Evolutionary conservation across 805 yeast species (phyloP), one percentile per base, ranked within the genome.

Genomic region (Candida dajiaensis): DNA sequence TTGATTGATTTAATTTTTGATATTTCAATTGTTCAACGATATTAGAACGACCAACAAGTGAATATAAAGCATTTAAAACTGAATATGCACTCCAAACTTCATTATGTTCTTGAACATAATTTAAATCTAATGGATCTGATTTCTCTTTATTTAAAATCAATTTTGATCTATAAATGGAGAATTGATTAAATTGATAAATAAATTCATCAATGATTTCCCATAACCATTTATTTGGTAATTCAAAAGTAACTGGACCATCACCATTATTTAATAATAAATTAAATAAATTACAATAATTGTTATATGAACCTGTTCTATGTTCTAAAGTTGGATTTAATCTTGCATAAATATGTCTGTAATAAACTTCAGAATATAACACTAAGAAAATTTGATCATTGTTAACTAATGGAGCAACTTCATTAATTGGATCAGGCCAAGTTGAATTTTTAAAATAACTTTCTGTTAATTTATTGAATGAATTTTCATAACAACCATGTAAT

Each of bases 141-240:
- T 53, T 47, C 39, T 59, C 63, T 33, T 57, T 56, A 49, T 62
- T 64, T 47, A 61, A 50, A 37, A 68, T 56, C 40, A 65, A 57
- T 46, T 71, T 65, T 26, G 68, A 60, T 49, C 73, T 66, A 62
- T 66, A 72, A 42, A 66, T 57, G 42, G 73, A 64, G 48, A 71
- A 74, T 52, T 68, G 65, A 56, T 72, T 72, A 64, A 69, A 74
- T 59, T 74, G 78, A 54, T 74, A 74, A 57, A 74, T 73, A 58
- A 74, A 74, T 59, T 74, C 78, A 51, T 74, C 78, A 48, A 74
- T 65, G 48, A 74, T 72, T 46, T 74, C 78, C 78, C 78, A 74
- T 21, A 71, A 62, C 78, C 78, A 74, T 51, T 68, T 67, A 50
- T 64, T 64, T 42, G 78, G 78, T 41, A 74, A 57, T 54, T 73